These are phyloP conservation scores for Protomyces macrosporus DNA, from an alignment of 1,139 yeast species.

Conservation along the genomic window DNA sequence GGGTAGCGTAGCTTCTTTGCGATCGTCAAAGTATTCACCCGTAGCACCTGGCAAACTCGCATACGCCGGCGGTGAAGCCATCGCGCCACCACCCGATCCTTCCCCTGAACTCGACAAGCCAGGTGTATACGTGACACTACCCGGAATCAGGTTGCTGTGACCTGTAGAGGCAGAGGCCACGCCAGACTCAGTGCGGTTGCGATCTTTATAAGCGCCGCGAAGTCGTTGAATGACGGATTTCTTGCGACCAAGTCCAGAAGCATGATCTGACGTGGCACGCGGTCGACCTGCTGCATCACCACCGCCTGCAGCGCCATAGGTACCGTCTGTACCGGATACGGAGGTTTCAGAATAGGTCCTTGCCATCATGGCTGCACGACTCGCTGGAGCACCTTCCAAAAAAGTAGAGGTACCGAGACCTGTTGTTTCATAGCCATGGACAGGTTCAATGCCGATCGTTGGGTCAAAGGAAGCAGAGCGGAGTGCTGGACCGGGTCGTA, in stretches of 20 bases:
- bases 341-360: constrained; percentile 10
- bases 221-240: constrained; percentile 30
- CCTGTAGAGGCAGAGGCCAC: background rate
- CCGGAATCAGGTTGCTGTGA: background rate
- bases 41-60: background rate
- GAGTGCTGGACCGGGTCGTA: constrained; percentile 13
- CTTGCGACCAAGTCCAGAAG: constrained; percentile 29
- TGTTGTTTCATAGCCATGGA: constrained; percentile 77
- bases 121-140: too few species aligned
- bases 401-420: constrained; percentile 91
- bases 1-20: too few species aligned
- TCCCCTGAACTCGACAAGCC: too few species aligned
- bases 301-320: background rate
- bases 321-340: background rate
- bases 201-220: constrained; percentile 25
- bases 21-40: background rate
- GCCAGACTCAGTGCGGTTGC: background rate
- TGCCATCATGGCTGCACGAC: constrained; percentile 45
- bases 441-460: constrained; percentile 57
- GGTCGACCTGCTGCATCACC: constrained; percentile 2
- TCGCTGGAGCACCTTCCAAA: constrained; percentile 94
- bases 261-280: constrained; percentile 4
- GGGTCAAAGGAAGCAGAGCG: constrained; percentile 52
- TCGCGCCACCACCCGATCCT: background rate
- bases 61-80: background rate